A percentile compares a stretch with the other conserved stretches of the same genome.
Evolutionary conservation across 2,329 filamentous ascomycete genomes (phyloP).

Genomic region (Diaporthe longicolla): DNA sequence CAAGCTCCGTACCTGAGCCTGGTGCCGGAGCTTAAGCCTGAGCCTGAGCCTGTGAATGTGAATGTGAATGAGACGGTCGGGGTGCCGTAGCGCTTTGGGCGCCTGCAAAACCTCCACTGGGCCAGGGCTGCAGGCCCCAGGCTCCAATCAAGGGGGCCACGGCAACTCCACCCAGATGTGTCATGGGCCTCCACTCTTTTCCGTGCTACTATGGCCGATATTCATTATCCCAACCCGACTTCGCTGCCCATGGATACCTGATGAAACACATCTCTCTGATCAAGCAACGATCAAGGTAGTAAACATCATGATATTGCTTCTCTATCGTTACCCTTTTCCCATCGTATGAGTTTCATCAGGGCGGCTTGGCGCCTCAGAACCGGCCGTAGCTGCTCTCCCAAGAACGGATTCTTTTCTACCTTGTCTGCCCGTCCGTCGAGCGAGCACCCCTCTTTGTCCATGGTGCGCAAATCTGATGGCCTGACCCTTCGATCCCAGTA

Average conservation of each 20-base stretch:
- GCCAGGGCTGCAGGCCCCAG: constrained; percentile 6
- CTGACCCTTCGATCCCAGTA: not conserved
- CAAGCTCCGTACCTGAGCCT: not conserved
- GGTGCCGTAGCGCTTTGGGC: constrained; percentile 25
- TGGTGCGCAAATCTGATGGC: not conserved
- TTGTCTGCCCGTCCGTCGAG: not conserved
- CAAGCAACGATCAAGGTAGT: not conserved
- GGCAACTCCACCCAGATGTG: constrained; percentile 23
- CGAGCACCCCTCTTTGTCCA: not conserved
- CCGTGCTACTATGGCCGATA: not conserved
- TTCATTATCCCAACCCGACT: constrained; percentile 28
- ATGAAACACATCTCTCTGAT: constrained; percentile 3
- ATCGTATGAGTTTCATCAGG: not conserved
- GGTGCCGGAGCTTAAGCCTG: constrained; percentile 15
- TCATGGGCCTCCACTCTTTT: constrained; percentile 21
- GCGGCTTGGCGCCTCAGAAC: not conserved
- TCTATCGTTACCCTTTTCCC: not conserved
- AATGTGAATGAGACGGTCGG: constrained; percentile 16
- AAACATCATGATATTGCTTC: not conserved
- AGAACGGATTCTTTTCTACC: not conserved
- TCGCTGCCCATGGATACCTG: not conserved
- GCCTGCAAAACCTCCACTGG: constrained; percentile 17
- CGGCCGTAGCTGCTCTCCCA: not conserved
- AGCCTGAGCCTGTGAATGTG: not conserved
- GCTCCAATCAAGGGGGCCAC: constrained; percentile 17